Evolutionary conservation across 768 basidiomycete genomes (phyloP), one percentile per base, ranked within the genome.

Genomic region (Lactarius evosmus): DNA sequence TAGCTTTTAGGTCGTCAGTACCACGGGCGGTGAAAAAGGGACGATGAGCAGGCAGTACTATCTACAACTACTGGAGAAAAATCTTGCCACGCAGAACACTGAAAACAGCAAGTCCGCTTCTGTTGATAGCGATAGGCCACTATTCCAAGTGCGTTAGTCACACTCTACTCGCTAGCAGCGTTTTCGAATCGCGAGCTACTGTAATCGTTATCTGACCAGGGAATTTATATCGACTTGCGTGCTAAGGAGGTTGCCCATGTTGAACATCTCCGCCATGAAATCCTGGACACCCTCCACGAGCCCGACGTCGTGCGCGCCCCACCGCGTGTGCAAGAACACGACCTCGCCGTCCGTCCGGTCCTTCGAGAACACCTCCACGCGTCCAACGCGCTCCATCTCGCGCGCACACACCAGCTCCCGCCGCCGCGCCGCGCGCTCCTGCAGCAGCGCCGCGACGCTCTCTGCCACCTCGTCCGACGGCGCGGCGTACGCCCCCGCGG

Each of bases 251-350:
- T 14, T 14, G 1, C 41, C 50, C 50, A 75, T 68, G 7, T 61
- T 49, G 49, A 76, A 76, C 46, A 71, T 69, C 30, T 66, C 68
- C 25, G 70, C 75, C 44, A 78, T 71, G 36, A 82, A 75, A 72
- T 89, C 88, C 67, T 91, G 87, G 27, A 89, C 82, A 1, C 88
- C 89, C 63, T 91, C 88, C 38, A 84, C 74, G 1, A 80, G 72
- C 19, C 83, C 84, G 41, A 89, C 74, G 61, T 84, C 81, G 69
- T 91, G 89, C 0, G 76, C 77, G 2, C 89, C 89, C 65, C 77
- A 78, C 34, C 76, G 66, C 2, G 84, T 85, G 74, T 85, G 83
- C 46, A 89, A 73, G 53, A 86, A 76, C 12, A 81, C 80, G 8
- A 89, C 78, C 57, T 80, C 82, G 51, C 81, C 70, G 19, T 61